These are phyloP conservation scores for Cladosporium sp. DNA, from an alignment of 2,329 filamentous ascomycete species.

Conservation along the genomic window DNA sequence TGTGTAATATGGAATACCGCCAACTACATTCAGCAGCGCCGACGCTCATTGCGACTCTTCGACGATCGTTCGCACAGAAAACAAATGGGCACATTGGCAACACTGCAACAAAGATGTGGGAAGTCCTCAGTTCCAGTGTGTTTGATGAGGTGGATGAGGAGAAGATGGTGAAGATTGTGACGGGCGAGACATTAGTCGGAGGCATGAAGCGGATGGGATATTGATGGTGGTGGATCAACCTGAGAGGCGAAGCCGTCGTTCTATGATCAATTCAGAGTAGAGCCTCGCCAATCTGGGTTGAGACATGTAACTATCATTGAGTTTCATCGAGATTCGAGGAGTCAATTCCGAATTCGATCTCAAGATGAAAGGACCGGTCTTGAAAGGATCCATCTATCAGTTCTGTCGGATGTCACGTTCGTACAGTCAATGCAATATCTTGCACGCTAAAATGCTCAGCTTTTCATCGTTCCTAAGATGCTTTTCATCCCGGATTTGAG, in stretches of 20 bases:
- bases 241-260: not conserved
- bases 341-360: too few species aligned
- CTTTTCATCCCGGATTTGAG: too few species aligned
- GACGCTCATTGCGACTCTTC: slow-evolving; percentile 27
- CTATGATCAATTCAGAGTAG: too few species aligned
- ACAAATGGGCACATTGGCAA: slow-evolving; percentile 14
- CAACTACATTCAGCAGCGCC: slow-evolving; percentile 21
- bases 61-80: slow-evolving; percentile 25
- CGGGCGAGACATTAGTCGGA: slow-evolving; percentile 11
- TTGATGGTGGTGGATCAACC: not conserved
- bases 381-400: too few species aligned
- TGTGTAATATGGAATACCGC: slow-evolving; percentile 23
- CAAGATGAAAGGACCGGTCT: too few species aligned
- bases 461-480: too few species aligned
- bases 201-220: slow-evolving; percentile 12
- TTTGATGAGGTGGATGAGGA: slow-evolving; percentile 25
- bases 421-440: too few species aligned
- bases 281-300: too few species aligned
- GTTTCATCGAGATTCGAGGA: too few species aligned
- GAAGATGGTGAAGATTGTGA: slow-evolving; percentile 19
- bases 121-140: slow-evolving; percentile 22
- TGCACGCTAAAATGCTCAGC: too few species aligned
- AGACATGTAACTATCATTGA: too few species aligned
- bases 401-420: too few species aligned
- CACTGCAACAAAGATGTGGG: slow-evolving; percentile 27